Percentiles rank a stretch among this genome's conserved stretches.
phyloP scores from a whole-genome alignment of 106 monocot species.

The Dioscorea dumetorum region DNA sequence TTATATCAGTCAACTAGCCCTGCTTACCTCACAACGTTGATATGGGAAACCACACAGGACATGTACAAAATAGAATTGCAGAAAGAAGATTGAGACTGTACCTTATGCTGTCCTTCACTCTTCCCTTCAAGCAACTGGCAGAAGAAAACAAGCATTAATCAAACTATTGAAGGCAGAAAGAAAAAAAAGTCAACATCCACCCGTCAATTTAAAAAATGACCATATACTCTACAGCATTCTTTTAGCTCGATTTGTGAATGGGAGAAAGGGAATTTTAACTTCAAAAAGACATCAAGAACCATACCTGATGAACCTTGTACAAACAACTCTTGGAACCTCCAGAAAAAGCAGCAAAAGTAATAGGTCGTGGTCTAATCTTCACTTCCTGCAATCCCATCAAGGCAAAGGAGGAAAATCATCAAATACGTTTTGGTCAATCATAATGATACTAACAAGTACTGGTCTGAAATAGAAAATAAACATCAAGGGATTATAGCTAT shows the following conservation, averaged over 20 bases:
- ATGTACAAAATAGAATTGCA: background rate
- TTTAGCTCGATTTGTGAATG: background rate
- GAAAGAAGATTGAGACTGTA: constrained; percentile 16
- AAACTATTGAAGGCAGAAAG: too few relatives aligned
- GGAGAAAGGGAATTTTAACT: background rate
- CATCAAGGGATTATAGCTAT: background rate
- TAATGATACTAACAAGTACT: background rate
- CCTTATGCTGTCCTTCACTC: constrained; percentile 42
- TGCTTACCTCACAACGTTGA: too few relatives aligned
- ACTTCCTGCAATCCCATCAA: constrained; percentile 53
- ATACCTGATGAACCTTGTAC: constrained; percentile 88
- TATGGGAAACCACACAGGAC: too few relatives aligned
- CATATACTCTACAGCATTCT: background rate
- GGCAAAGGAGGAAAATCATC: background rate
- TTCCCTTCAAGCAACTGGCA: constrained; percentile 72
- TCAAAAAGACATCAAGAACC: background rate
- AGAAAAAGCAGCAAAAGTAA: constrained; percentile 71
- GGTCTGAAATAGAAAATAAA: too few relatives aligned
- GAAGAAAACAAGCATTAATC: background rate
- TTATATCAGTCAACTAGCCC: too few relatives aligned
- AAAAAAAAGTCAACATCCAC: background rate
- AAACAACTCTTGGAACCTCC: constrained; percentile 77
- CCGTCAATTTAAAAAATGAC: background rate
- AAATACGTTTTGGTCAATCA: background rate
- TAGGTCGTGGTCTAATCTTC: constrained; percentile 45